A percentile compares a stretch with the other conserved stretches of the same genome.
phyloP scores from a whole-genome alignment of 1,284 basidiomycete genomes.

The Malassezia vespertilionis region DNA sequence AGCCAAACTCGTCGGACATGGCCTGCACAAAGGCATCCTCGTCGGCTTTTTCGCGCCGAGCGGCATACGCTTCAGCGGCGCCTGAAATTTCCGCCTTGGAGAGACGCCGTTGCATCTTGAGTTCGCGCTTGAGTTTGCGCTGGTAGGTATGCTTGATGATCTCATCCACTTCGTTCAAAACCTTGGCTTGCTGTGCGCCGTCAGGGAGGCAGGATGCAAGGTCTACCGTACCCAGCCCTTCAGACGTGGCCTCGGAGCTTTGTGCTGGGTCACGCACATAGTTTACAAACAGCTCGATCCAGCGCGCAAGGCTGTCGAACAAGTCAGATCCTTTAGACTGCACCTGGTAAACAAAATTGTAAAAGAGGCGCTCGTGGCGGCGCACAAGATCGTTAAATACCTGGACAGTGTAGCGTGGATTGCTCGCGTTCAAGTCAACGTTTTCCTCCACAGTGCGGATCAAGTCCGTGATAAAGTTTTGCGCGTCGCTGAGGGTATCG shows the following conservation, averaged over 20 bases:
- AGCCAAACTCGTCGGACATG: slow-evolving; percentile 41
- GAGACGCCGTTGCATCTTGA: slow-evolving; percentile 35
- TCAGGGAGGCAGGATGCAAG: slow-evolving; percentile 41
- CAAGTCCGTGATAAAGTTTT: slow-evolving; percentile 88
- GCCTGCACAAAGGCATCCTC: slow-evolving; percentile 34
- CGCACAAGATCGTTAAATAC: slow-evolving; percentile 86
- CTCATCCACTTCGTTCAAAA: slow-evolving; percentile 38
- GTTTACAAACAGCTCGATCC: slow-evolving; percentile 90
- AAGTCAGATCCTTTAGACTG: slow-evolving; percentile 91
- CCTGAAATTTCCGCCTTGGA: slow-evolving; percentile 29
- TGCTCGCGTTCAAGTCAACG: slow-evolving; percentile 73
- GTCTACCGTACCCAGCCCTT: slow-evolving; percentile 33
- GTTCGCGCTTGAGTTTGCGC: slow-evolving; percentile 40
- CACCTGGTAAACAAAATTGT: slow-evolving; percentile 94
- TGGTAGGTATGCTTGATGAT: slow-evolving; percentile 41
- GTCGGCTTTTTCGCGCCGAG: slow-evolving; percentile 16
- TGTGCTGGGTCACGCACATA: slow-evolving; percentile 59
- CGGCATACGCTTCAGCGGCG: slow-evolving; percentile 23
- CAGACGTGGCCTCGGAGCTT: not conserved
- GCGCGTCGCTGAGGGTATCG: slow-evolving; percentile 80
- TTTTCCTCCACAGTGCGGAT: slow-evolving; percentile 85
- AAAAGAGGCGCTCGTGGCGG: slow-evolving; percentile 89
- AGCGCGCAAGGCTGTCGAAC: slow-evolving; percentile 86
- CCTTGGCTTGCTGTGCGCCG: slow-evolving; percentile 24
- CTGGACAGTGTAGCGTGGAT: slow-evolving; percentile 77